phyloP scores from a whole-genome alignment of 1,139 yeast species.

The Pichia cactophila region DNA sequence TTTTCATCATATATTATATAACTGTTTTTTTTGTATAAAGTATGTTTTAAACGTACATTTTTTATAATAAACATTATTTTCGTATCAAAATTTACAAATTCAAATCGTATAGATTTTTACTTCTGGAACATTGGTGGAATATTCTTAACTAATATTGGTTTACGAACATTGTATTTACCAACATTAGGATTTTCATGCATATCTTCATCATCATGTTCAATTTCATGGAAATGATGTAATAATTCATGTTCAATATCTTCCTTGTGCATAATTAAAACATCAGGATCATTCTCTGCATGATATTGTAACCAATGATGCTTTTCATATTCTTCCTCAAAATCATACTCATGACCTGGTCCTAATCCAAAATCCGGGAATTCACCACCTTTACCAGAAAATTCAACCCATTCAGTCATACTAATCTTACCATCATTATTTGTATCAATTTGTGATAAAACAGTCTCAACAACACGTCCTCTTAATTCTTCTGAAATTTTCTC shows the following conservation, averaged over 20 bases:
- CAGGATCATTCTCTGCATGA: constrained; percentile 79
- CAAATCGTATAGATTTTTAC: neutral
- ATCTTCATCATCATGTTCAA: constrained; percentile 52
- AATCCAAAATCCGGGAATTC: constrained; percentile 86
- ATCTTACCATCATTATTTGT: constrained; percentile 57
- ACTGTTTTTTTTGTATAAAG: neutral
- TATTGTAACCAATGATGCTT: constrained; percentile 90
- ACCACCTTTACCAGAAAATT: constrained; percentile 56
- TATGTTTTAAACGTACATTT: neutral
- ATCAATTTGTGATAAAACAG: constrained; percentile 57
- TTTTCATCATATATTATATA: neutral
- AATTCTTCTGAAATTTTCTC: constrained; percentile 48
- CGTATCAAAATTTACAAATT: neutral
- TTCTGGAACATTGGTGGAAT: constrained; percentile 19
- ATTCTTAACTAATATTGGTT: constrained; percentile 34
- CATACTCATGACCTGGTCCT: constrained; percentile 96
- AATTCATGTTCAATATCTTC: constrained; percentile 89
- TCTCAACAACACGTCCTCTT: constrained; percentile 46
- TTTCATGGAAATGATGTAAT: constrained; percentile 79
- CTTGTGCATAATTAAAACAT: constrained; percentile 67
- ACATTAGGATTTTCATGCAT: constrained; percentile 21
- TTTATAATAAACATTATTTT: constrained; percentile 1
- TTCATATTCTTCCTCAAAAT: constrained; percentile 88
- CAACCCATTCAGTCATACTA: constrained; percentile 61
- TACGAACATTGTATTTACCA: constrained; percentile 15